These are phyloP conservation scores for Dissophora ornata DNA, from an alignment of 192 early-diverging fungal species.

Conservation along the genomic window DNA sequence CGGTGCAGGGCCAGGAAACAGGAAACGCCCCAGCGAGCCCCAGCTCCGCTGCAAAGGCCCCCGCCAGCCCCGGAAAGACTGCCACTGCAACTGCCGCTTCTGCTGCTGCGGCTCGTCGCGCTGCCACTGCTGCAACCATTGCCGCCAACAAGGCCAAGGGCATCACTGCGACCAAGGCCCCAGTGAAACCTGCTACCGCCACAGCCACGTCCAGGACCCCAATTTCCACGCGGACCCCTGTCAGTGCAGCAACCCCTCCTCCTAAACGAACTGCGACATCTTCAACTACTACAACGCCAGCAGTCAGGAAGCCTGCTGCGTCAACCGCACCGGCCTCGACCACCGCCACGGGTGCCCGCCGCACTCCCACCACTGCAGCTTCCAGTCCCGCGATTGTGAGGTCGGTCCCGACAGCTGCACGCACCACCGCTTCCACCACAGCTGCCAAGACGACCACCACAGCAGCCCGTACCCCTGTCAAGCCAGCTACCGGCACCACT, in stretches of 20 bases:
- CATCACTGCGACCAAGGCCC: conserved; percentile 6
- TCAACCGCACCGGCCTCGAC: background rate
- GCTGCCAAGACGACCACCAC: conserved; percentile 7
- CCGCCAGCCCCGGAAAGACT: conserved; percentile 25
- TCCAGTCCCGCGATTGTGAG: conserved; percentile 11
- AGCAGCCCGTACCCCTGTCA: background rate
- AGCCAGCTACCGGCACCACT: too few species aligned
- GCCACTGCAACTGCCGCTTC: conserved; percentile 1
- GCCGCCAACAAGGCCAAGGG: conserved; percentile 38
- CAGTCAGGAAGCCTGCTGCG: conserved; percentile 2
- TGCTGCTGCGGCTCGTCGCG: conserved; percentile 31
- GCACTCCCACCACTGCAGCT: conserved; percentile 9
- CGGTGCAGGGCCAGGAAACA: background rate
- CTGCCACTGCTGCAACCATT: conserved; percentile 10
- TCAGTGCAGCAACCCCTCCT: conserved; percentile 1
- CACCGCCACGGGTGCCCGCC: conserved; percentile 5
- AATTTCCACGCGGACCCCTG: background rate
- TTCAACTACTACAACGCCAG: conserved; percentile 10
- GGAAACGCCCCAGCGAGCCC: conserved; percentile 9
- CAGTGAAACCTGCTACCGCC: conserved; percentile 1
- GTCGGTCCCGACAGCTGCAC: conserved; percentile 16
- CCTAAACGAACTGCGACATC: conserved; percentile 4
- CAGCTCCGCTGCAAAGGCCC: conserved; percentile 4
- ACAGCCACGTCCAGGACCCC: background rate
- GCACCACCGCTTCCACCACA: background rate